Evolutionary conservation across 2,329 filamentous ascomycete genomes (phyloP).

Genomic region (Sclerotinia nivalis): DNA sequence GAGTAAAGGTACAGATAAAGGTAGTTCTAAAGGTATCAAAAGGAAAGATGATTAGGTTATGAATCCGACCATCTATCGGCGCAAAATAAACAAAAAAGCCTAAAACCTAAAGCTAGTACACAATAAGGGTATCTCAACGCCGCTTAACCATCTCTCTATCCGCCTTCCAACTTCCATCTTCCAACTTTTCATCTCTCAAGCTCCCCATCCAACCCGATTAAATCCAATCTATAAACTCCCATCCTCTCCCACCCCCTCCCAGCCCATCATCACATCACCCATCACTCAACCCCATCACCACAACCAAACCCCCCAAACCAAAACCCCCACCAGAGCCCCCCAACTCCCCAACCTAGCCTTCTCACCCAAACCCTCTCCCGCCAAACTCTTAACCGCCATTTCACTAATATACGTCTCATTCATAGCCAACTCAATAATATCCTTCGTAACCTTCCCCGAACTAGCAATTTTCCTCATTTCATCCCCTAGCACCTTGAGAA

Average conservation of each 20-base stretch:
- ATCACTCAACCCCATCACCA: conserved; percentile 14
- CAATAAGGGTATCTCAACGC: conserved; percentile 20
- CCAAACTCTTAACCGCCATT: conserved; percentile 26
- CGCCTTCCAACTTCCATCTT: background rate
- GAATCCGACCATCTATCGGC: background rate
- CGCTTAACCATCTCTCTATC: background rate
- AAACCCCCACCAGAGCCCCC: conserved; percentile 36
- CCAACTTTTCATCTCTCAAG: background rate
- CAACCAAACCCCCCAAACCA: conserved; percentile 37
- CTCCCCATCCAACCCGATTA: background rate
- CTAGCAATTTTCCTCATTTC: conserved; percentile 52
- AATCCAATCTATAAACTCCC: conserved; percentile 8
- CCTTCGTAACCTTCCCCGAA: conserved; percentile 44
- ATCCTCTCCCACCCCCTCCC: background rate
- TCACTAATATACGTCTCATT: conserved; percentile 42
- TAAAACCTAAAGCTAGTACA: background rate
- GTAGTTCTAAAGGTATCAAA: background rate
- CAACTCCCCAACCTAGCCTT: conserved; percentile 30
- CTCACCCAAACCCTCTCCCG: conserved; percentile 24
- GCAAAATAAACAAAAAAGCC: background rate
- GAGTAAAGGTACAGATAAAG: background rate
- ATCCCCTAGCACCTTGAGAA: conserved; percentile 52
- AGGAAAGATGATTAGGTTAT: background rate
- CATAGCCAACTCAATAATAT: conserved; percentile 41
- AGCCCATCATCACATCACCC: background rate